Base-by-base conservation (phyloP, 2,329 filamentous ascomycete genomes). In the Calycina herbarum region DNA sequence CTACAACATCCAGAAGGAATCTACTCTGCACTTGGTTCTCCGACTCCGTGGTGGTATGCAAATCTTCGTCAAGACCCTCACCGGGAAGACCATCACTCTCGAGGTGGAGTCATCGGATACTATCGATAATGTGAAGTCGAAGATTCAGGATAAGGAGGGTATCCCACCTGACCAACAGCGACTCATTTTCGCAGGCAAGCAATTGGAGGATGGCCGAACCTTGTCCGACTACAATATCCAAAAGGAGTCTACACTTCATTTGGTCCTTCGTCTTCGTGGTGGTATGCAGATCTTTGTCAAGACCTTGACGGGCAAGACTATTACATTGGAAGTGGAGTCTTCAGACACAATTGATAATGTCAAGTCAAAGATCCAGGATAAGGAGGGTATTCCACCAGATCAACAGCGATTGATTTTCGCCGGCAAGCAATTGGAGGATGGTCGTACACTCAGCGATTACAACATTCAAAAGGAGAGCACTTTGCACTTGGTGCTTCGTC, bases 1-100 rank as follows among this genome's bases (percentile, higher is more conserved):
- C 78, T 97, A 97, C 87, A 97, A 97, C 83, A 97, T 97, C 58
- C 94, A 98, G 79, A 94, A 94, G 82, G 92, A 94, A 76, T 91
- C 88, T 0, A 94, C 92, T 0, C 84, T 94, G 1, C 91, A 94
- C 77, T 77, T 94, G 64, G 91, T 94, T 58, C 88, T 94, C 29
- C 89, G 91, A 76, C 87, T 94, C 5, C 90, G 91, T 80, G 90
- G 90, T 84, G 90, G 90, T 79, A 92, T 91, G 89, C 85, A 89
- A 69, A 89, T 89, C 69, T 90, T 91, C 71, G 88, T 90, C 72
- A 91, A 89, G 82, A 90, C 86, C 2, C 76, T 90, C 57, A 90
- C 87, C 0, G 88, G 88, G 38, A 89, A 89, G 83, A 90, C 87
- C 0, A 89, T 90, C 71, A 89, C 88, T 1, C 74, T 90, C 42